Base-by-base conservation (phyloP, 2,329 filamentous ascomycete genomes). In the Arthrobotrys sphaeroides region DNA sequence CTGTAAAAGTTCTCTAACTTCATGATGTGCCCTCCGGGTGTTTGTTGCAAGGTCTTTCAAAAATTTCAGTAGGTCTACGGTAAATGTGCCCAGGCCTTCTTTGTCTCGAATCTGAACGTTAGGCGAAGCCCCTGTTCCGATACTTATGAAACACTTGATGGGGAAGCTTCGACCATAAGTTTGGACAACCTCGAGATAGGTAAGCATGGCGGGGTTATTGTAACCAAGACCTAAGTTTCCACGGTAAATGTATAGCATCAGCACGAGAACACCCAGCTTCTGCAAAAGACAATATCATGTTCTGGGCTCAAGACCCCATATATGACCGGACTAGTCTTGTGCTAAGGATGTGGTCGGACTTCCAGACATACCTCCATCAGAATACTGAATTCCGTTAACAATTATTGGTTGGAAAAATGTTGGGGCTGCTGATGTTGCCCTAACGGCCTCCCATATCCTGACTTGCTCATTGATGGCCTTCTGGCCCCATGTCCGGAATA, bases 361-460 rank as follows among this genome's bases (percentile, higher is more conserved):
- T n/a, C n/a, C n/a, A n/a, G n/a, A 5, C 45, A 16, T 49, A 53
- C 47, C 55, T 45, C 55, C 55, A 33, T 60, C 55, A 20, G 22
- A 42, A 31, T 42, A 60, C 5, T 26, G 12, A 26, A 28, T 6
- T 3, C 55, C 55, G 7, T 42, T 42, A 7, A 60, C 16, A 26
- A 10, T 22, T 12, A 60, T 26, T 12, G 55, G 33, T 9, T 24
- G 18, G 16, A 60, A 60, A 20, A 60, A 60, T 24, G 36, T 45
- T 3, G 55, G 55, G 5, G 55, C 55, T 13, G 55, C 55, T 10
- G 55, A 60, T 5, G 55, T 60, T 2, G 55, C 55, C 10, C 55
- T 26, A 9, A 45, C 55, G 2, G 55, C 55, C 55, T 60, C 55
- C 55, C 55, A 60, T 22, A 60, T 60, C 20, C 36, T 20, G 5